A percentile compares a stretch with the other conserved stretches of the same genome.
Conservation (phyloP, 1,284 basidiomycete species). For the Cystobasidiaceae sp. region DNA sequence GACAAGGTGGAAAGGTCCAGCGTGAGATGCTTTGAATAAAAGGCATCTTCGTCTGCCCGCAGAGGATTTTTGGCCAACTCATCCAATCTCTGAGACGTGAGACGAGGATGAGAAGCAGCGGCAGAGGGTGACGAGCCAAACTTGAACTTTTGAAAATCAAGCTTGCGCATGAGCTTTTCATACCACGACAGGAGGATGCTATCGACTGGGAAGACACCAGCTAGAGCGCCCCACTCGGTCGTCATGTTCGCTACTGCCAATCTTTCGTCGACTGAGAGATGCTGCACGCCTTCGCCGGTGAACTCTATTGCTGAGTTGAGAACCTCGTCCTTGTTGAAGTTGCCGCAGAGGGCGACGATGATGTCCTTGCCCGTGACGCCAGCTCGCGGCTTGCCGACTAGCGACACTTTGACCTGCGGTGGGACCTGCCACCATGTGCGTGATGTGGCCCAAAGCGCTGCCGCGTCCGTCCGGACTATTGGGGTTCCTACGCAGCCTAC, state of each 20-base stretch:
- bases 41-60: slow-evolving; percentile 68
- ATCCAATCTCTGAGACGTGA: slow-evolving; percentile 70
- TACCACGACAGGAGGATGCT: slow-evolving; percentile 81
- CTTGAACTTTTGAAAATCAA: slow-evolving; percentile 72
- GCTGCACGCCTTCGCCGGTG: slow-evolving; percentile 79
- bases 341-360: slow-evolving; percentile 93
- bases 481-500: slow-evolving; percentile 96
- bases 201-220: slow-evolving; percentile 92
- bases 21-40: slow-evolving; percentile 81
- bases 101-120: slow-evolving; percentile 67
- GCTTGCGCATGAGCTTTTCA: slow-evolving; percentile 65
- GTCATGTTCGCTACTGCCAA: slow-evolving; percentile 87
- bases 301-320: slow-evolving; percentile 99
- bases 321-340: slow-evolving; percentile 95
- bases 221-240: slow-evolving; percentile 97
- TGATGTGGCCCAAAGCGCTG: slow-evolving; percentile 91
- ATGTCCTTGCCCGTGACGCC: slow-evolving; percentile 98
- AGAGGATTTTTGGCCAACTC: slow-evolving; percentile 58
- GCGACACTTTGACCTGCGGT: slow-evolving; percentile 89
- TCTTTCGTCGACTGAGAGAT: slow-evolving; percentile 81
- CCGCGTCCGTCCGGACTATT: slow-evolving; percentile 55
- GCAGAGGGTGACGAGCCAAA: slow-evolving; percentile 53
- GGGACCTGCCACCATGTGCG: slow-evolving; percentile 99
- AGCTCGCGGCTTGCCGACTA: slow-evolving; percentile 71
- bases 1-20: slow-evolving; percentile 91